A percentile compares a stretch with the other conserved stretches of the same genome.
These are phyloP conservation scores for Penicillium sp. DNA, from an alignment of 2,329 filamentous ascomycete species.

Conservation along the genomic window DNA sequence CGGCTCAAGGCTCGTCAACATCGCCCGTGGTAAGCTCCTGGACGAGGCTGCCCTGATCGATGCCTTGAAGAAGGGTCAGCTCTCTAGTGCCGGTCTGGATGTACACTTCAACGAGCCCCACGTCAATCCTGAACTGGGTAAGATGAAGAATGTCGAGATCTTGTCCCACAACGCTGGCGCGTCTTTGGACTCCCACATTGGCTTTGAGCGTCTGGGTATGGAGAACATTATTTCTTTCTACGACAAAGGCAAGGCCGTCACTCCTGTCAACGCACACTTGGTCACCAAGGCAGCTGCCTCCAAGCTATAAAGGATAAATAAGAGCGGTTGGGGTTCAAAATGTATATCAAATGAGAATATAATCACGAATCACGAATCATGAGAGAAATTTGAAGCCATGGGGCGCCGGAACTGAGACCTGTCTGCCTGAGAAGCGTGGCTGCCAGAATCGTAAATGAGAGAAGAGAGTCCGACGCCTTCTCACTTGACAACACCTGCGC, in stretches of 20 bases:
- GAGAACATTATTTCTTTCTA: constrained; percentile 52
- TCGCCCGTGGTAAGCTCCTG: constrained; percentile 57
- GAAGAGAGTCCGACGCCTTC: no score
- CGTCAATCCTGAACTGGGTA: constrained; percentile 53
- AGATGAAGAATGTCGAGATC: constrained; percentile 51
- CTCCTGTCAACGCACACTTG: constrained; percentile 68
- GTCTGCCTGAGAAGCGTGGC: background rate
- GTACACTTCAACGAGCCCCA: constrained; percentile 62
- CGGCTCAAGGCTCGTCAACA: constrained; percentile 58
- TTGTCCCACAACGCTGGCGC: constrained; percentile 58
- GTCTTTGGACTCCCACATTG: constrained; percentile 56
- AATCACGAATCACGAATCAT: constrained; percentile 5
- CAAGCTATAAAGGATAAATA: constrained; percentile 19
- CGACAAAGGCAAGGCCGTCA: constrained; percentile 43
- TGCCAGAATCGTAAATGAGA: no score
- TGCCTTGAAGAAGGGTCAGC: constrained; percentile 55
- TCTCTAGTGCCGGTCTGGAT: constrained; percentile 58
- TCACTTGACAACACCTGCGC: no score
- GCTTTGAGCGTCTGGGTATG: constrained; percentile 55
- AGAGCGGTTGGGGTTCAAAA: background rate
- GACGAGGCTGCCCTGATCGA: constrained; percentile 56
- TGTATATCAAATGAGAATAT: constrained; percentile 8
- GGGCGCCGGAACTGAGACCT: background rate
- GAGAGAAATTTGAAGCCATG: background rate
- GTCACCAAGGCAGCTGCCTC: constrained; percentile 37